Conservation (phyloP, 148 eudicot species). For the Camellia lanceoleosa region DNA sequence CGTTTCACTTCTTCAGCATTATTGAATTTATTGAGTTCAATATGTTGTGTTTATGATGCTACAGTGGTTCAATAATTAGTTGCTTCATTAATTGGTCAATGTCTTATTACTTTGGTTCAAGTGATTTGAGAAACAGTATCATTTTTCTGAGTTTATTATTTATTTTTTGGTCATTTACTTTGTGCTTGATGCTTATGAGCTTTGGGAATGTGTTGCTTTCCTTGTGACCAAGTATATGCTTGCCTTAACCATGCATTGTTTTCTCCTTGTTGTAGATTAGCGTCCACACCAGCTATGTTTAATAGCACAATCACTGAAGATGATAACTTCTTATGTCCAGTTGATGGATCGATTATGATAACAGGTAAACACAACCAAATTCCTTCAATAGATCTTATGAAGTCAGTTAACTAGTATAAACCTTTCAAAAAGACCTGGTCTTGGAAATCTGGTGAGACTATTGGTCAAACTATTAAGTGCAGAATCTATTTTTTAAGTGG, state of each 20-base stretch:
- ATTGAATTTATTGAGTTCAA: not conserved
- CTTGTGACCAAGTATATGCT: not conserved
- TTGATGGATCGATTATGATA: slow-evolving; percentile 96
- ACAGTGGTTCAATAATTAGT: not conserved
- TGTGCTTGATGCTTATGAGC: not conserved
- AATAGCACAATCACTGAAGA: slow-evolving; percentile 83
- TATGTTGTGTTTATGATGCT: not conserved
- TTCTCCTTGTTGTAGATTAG: slow-evolving; percentile 50
- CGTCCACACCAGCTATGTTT: slow-evolving; percentile 99
- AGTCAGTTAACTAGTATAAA: not conserved
- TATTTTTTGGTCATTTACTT: not conserved
- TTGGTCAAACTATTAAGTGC: not conserved
- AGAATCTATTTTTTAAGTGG: not conserved
- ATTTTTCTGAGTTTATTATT: not conserved
- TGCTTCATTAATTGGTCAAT: not conserved
- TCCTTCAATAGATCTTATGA: not conserved
- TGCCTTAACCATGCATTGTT: not conserved
- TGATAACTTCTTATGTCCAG: slow-evolving; percentile 67
- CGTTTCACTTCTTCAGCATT: not conserved
- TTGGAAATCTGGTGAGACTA: not conserved
- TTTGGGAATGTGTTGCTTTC: slow-evolving; percentile 3
- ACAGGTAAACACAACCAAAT: slow-evolving; percentile 48
- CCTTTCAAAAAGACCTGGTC: not conserved
- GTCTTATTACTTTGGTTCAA: not conserved
- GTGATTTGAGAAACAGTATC: not conserved